A percentile compares a stretch with the other conserved stretches of the same genome.
Conservation (phyloP, 192 early-diverging fungal species). For the Gamsiella multidivaricata region DNA sequence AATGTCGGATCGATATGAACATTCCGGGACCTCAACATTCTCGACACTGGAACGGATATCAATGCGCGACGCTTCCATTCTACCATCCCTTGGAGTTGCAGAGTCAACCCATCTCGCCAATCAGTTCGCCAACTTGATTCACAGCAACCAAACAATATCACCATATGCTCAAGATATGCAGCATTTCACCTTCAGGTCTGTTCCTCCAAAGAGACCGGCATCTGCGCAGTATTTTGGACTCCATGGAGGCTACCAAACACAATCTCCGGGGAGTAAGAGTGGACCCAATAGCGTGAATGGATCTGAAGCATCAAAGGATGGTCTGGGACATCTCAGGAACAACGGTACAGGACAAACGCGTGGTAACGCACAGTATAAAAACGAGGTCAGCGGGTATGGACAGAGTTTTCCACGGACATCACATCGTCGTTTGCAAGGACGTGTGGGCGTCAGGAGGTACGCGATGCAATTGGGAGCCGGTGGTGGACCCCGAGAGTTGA, state of each 20-base stretch:
- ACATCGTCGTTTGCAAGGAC: conserved; percentile 40
- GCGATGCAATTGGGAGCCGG: conserved; percentile 51
- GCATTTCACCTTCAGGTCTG: conserved; percentile 83
- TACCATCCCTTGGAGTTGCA: conserved; percentile 18
- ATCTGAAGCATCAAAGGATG: conserved; percentile 16
- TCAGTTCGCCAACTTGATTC: conserved; percentile 86
- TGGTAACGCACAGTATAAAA: conserved; percentile 4
- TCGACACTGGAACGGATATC: conserved; percentile 16
- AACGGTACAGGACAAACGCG: conserved; percentile 5
- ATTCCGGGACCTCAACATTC: background rate
- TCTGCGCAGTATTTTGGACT: conserved; percentile 43
- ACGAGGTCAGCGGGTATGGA: conserved; percentile 19
- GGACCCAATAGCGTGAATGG: conserved; percentile 21
- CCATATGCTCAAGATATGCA: conserved; percentile 83
- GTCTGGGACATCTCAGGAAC: conserved; percentile 4
- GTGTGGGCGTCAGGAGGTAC: conserved; percentile 40
- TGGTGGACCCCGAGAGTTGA: conserved; percentile 36
- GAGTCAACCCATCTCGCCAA: conserved; percentile 83
- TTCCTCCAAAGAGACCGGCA: conserved; percentile 51
- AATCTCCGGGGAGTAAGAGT: conserved; percentile 23
- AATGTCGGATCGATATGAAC: conserved; percentile 9
- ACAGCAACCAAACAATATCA: conserved; percentile 87
- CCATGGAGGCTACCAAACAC: background rate
- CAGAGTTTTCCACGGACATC: conserved; percentile 37
- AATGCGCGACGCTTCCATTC: conserved; percentile 16